Evolutionary conservation across 139 green algal genomes (phyloP), one percentile per base, ranked within the genome.

Genomic region (Zygnema cylindricum): DNA sequence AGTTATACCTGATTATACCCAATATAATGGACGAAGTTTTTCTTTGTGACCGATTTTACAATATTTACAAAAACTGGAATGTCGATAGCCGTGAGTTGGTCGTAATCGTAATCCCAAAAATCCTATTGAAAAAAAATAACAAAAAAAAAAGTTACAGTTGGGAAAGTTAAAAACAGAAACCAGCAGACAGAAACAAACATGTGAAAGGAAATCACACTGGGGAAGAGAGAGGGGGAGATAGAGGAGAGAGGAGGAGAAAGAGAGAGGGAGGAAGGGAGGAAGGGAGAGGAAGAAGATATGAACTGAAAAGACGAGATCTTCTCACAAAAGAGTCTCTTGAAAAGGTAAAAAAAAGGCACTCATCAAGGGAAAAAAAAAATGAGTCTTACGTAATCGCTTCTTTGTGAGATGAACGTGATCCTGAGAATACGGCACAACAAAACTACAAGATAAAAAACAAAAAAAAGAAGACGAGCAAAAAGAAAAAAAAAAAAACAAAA

Each of bases 1-100:
- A n/a, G n/a, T n/a, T n/a, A n/a, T n/a, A 79, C 71, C 38, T 79
- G 71, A 16, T 79, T 79, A 16, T n/a, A 79, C 11, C 71, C 71
- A 11, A 79, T 16, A n/a, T 40, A 16, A 16, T 79, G 71, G 11
- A 79, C 71, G 11, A 3, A 11, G 16, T 43, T 79, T 43, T 7
- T 16, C 11, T 16, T 16, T 23, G 71, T 16, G 36, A 54, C 16
- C 71, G 38, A 43, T 16, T 54, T 41, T 16, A 79, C 71, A 11
- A 54, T 3, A 43, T 11, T 43, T 16, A 79, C 36, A 25, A 16
- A 3, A 41, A 16, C 36, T 23, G 71, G 71, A 41, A 79, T 41
- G 71, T 79, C 71, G 3, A 79, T 41, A 11, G 38, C 36, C 7
- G 71, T 16, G 3, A 79, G 16, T 43, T 79, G 36, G 71, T 79